A percentile compares a stretch with the other conserved stretches of the same genome.
Conservation (phyloP, 148 eudicot species). For the Cornus suecica region DNA sequence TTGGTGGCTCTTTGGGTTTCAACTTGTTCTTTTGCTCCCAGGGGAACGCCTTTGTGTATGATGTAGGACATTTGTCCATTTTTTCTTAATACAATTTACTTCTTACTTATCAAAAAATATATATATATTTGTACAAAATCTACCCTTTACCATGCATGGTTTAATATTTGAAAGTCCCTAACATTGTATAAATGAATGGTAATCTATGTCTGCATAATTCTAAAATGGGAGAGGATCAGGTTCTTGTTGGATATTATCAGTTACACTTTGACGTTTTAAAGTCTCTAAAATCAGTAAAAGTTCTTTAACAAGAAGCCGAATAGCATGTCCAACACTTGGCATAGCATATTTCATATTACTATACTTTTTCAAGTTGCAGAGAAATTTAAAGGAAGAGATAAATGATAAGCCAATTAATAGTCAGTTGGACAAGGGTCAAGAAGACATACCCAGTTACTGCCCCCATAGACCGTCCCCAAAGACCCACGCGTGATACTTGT, state of each 20-base stretch:
- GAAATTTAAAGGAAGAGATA: background rate
- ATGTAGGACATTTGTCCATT: no score
- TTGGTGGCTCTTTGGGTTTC: no score
- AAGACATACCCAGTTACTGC: constrained; percentile 77
- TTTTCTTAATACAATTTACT: no score
- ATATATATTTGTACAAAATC: no score
- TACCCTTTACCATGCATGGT: no score
- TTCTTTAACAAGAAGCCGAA: background rate
- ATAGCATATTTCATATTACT: background rate
- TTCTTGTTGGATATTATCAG: background rate
- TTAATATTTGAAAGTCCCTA: no score
- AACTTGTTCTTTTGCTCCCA: no score
- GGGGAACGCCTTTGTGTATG: no score
- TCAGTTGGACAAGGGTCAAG: constrained; percentile 9
- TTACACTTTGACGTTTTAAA: no score
- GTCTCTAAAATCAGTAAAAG: background rate
- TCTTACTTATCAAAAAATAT: no score
- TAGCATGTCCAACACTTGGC: background rate
- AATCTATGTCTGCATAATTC: background rate
- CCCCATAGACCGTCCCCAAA: constrained; percentile 98
- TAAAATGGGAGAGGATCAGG: background rate
- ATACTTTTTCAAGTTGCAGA: constrained; percentile 7
- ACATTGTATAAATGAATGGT: background rate
- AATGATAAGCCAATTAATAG: constrained; percentile 1
- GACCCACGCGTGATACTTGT: constrained; percentile 66